Evolutionary conservation across 2,329 filamentous ascomycete species (phyloP), one percentile per base, ranked within the genome.

Genomic region (Calonectria leucothoes): DNA sequence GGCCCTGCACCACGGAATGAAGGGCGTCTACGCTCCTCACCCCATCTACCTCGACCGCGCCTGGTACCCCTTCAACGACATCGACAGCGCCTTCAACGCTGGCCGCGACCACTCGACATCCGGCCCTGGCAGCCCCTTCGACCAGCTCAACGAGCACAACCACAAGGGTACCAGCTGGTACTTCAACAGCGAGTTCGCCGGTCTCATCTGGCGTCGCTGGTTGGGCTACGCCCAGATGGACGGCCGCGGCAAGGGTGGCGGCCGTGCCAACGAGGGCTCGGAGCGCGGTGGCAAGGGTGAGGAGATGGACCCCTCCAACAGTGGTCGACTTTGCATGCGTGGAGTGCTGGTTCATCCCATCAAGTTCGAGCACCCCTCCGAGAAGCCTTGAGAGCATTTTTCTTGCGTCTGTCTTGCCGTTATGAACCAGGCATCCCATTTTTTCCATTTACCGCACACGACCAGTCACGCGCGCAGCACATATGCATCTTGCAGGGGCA

Each of bases 121-220:
- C 10, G 91, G 93, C 1, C 86, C 87, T 35, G 92, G 93, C 42
- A 93, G 91, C 48, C 89, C 94, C 8, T 95, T 93, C 77, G 91
- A 93, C 70, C 80, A 89, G 25, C 89, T 90, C 76, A 92, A 95
- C 67, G 95, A 97, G 84, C 94, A 95, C 83, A 96, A 96, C 83
- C 95, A 96, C 86, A 91, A 91, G 78, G 94, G 95, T 17, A 93
- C 93, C 52, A 95, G 90, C 55, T 98, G 94, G 94, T 97, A 96
- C 84, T 97, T 95, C 84, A 94, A 95, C 78, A 92, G 92, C 27
- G 90, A 92, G 64, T 97, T 97, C 80, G 92, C 94, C 0, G 90
- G 93, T 6, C 90, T 93, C n/a, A 82, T 97, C 77, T 97, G 95
- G 91, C 89, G 93, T 65, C 88, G 94, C 55, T 98, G 95, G 95